These are phyloP conservation scores for Talaromyces sp. DNA, from an alignment of 2,329 filamentous ascomycete species.

Conservation along the genomic window DNA sequence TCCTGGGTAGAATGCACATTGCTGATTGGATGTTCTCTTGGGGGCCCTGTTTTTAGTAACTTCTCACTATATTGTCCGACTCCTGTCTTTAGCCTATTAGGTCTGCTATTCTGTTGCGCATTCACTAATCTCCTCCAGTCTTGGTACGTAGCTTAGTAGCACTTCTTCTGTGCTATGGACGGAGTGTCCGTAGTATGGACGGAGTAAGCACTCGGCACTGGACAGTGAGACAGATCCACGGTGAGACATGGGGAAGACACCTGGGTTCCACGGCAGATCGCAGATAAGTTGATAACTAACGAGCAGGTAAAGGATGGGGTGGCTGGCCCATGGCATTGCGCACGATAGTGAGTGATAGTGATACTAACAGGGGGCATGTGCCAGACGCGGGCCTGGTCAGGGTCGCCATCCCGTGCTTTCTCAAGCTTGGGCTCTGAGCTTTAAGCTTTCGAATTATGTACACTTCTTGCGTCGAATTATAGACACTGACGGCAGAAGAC, in stretches of 20 bases:
- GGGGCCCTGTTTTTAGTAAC: not conserved
- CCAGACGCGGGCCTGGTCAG: not conserved
- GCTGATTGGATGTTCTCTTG: not conserved
- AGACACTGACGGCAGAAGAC: no score
- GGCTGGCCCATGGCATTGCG: not conserved
- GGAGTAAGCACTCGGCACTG: no score
- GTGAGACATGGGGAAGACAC: not conserved
- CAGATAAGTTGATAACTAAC: not conserved
- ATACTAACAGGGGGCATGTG: not conserved
- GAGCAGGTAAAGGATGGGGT: not conserved
- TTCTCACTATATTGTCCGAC: not conserved
- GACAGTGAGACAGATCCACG: not conserved
- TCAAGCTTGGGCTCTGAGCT: no score
- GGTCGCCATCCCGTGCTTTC: no score
- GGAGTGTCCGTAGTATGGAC: no score
- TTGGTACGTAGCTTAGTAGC: not conserved
- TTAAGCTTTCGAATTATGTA: no score
- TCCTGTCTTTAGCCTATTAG: not conserved
- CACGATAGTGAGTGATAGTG: not conserved
- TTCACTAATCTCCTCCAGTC: not conserved
- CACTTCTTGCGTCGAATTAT: not conserved
- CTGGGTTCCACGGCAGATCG: not conserved
- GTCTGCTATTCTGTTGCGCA: no score
- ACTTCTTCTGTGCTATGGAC: no score
- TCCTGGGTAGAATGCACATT: not conserved